Conservation (phyloP, 495 filamentous ascomycete species). For the Acidiella bohemica region DNA sequence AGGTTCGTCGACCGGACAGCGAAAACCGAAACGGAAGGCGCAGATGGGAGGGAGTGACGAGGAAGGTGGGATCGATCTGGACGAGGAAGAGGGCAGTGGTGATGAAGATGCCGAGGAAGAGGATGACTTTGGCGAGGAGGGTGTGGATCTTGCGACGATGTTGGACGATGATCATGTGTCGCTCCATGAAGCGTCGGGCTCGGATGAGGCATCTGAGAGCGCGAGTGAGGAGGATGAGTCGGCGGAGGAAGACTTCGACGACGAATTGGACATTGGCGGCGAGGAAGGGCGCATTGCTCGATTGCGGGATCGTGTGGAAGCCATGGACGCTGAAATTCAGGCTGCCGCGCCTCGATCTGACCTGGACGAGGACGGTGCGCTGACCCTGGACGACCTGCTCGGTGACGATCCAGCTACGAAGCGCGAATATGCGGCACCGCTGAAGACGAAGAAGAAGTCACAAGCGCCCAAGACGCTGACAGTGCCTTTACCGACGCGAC, state of each 20-base stretch:
- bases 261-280: conserved; percentile 45
- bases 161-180: conserved; percentile 44
- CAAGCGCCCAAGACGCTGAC: conserved; percentile 44
- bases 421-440: conserved; percentile 55
- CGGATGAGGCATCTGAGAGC: conserved; percentile 16
- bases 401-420: conserved; percentile 63
- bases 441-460: conserved; percentile 39
- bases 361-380: conserved; percentile 6
- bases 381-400: conserved; percentile 69
- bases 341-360: background rate
- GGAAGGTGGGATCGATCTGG: conserved; percentile 37
- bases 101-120: conserved; percentile 41
- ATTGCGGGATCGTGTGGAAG: conserved; percentile 56
- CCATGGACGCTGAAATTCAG: conserved; percentile 37
- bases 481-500: conserved; percentile 73
- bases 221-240: conserved; percentile 36
- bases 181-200: conserved; percentile 5
- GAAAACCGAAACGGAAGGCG: conserved; percentile 26
- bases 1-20: conserved; percentile 18
- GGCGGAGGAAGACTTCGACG: conserved; percentile 26
- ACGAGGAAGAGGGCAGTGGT: conserved; percentile 39
- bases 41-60: conserved; percentile 7
- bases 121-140: conserved; percentile 62
- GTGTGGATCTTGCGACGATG: conserved; percentile 68
- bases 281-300: conserved; percentile 48